A percentile compares a stretch with the other conserved stretches of the same genome.
Conservation (phyloP, 352 stramenopile genomes). For the Pythium apleroticum region DNA sequence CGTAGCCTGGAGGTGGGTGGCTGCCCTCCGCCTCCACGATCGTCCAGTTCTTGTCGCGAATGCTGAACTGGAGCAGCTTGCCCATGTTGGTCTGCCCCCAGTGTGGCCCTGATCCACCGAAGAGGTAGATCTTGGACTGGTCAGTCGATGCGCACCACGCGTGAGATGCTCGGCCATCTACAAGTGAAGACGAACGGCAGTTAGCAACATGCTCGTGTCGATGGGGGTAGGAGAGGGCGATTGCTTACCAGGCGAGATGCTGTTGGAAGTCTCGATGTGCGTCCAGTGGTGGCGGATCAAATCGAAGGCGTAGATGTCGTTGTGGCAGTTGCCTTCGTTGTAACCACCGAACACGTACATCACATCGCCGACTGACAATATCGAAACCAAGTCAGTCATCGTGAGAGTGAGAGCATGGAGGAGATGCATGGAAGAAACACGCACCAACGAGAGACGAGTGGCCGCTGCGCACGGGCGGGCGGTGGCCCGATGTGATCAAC, state of each 20-base stretch:
- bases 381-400: neutral
- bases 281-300: constrained; percentile 78
- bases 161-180: constrained; percentile 73
- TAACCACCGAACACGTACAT: constrained; percentile 87
- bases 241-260: constrained; percentile 67
- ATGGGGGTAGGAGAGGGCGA: too few relatives aligned
- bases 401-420: neutral
- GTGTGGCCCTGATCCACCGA: constrained; percentile 72
- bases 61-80: constrained; percentile 79
- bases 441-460: constrained; percentile 77
- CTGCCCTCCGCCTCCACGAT: constrained; percentile 69
- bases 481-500: constrained; percentile 63
- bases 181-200: neutral
- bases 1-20: constrained; percentile 71
- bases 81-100: constrained; percentile 89
- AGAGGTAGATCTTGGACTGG: constrained; percentile 77
- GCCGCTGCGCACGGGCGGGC: constrained; percentile 70
- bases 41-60: constrained; percentile 78
- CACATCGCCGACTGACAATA: constrained; percentile 52
- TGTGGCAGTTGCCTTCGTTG: constrained; percentile 87
- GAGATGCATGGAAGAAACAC: constrained; percentile 10
- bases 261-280: constrained; percentile 71
- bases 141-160: constrained; percentile 75
- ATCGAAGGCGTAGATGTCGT: constrained; percentile 83
- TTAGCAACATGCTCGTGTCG: neutral